Evolutionary conservation across 2,329 filamentous ascomycete genomes (phyloP).

Genomic region (Hypoxylon sp.): DNA sequence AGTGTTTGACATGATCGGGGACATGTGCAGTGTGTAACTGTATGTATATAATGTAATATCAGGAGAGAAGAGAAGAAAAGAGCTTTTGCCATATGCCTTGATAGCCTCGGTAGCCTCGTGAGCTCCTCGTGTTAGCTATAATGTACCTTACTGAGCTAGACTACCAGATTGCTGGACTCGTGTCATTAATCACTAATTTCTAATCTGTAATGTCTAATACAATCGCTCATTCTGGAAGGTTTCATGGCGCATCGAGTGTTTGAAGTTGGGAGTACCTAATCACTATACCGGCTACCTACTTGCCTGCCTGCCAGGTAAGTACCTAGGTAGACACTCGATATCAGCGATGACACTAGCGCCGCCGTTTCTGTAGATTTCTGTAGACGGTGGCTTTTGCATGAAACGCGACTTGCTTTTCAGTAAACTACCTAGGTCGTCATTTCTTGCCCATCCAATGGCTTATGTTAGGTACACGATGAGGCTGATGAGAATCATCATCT

Average conservation of each 20-base stretch:
- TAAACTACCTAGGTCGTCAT: too few relatives aligned
- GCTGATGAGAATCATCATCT: too few relatives aligned
- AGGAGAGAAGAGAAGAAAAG: slow-evolving; percentile 16
- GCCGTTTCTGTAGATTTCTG: too few relatives aligned
- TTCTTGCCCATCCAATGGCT: too few relatives aligned
- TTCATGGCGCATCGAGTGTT: not conserved
- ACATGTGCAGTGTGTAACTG: slow-evolving; percentile 32
- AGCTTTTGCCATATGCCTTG: slow-evolving; percentile 33
- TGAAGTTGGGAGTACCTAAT: not conserved
- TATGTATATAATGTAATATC: slow-evolving; percentile 44
- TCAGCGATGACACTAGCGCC: too few relatives aligned
- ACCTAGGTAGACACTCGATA: too few relatives aligned
- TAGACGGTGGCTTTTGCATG: too few relatives aligned
- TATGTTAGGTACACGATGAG: too few relatives aligned
- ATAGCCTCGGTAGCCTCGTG: slow-evolving; percentile 1
- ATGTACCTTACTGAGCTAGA: not conserved
- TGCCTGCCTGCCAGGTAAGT: too few relatives aligned
- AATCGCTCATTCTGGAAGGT: not conserved
- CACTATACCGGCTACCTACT: too few relatives aligned
- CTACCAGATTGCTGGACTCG: not conserved
- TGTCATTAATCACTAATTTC: not conserved
- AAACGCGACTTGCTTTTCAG: too few relatives aligned
- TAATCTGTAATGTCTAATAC: not conserved
- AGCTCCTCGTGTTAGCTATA: not conserved
- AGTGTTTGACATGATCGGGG: slow-evolving; percentile 27